Percentiles rank a stretch among this genome's conserved stretches.
phyloP scores from a whole-genome alignment of 176 grass and related monocot genomes.

The Zoysia pacifica region DNA sequence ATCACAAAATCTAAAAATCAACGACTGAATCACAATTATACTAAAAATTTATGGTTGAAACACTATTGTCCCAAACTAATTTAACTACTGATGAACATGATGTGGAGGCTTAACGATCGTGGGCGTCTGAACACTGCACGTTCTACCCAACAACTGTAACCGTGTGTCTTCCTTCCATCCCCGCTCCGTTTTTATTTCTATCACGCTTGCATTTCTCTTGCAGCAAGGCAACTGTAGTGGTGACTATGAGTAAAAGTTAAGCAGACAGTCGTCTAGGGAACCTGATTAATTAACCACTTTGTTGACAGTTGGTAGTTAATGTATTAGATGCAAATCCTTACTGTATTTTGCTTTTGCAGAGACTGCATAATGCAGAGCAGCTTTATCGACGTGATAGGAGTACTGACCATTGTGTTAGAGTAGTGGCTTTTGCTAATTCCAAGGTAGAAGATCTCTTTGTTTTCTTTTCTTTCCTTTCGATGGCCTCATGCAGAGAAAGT shows the following conservation, averaged over 20 bases:
- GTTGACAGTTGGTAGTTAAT: not conserved
- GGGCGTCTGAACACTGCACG: not conserved
- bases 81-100: not conserved
- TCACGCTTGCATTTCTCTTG: not conserved
- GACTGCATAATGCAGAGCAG: not conserved
- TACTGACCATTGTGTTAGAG: not conserved
- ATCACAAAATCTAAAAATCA: too few relatives aligned
- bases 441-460: constrained; percentile 40
- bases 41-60: too few relatives aligned
- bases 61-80: not conserved
- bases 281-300: not conserved
- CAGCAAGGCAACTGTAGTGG: too few relatives aligned
- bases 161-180: not conserved
- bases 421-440: constrained; percentile 43
- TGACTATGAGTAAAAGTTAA: not conserved
- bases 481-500: not conserved
- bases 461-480: constrained; percentile 12
- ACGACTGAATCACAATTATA: too few relatives aligned
- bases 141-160: constrained; percentile 11
- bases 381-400: not conserved
- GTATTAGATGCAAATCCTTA: not conserved
- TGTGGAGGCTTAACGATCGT: not conserved
- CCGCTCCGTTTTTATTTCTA: not conserved
- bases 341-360: constrained; percentile 1
- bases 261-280: not conserved